Percentiles rank a stretch among this genome's conserved stretches.
These are phyloP conservation scores for Acacia acuminata DNA, from an alignment of 306 rosid genomes.

Conservation along the genomic window DNA sequence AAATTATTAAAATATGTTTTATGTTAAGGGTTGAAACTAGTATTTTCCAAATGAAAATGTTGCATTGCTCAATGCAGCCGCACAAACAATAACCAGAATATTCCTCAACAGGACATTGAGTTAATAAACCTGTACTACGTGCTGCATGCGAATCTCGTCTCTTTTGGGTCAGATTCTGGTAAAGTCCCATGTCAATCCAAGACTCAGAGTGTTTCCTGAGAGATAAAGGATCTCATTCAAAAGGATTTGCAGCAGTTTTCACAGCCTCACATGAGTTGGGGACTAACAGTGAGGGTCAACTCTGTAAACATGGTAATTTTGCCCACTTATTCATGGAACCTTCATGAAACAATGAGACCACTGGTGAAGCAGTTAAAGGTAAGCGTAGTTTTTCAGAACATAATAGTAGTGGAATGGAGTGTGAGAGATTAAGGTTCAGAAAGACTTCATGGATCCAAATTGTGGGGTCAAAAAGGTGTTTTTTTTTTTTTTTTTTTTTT, in stretches of 20 bases:
- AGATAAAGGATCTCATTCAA: constrained; percentile 61
- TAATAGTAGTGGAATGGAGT: constrained; percentile 52
- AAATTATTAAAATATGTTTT: too few relatives aligned
- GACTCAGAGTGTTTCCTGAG: constrained; percentile 33
- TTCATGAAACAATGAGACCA: constrained; percentile 37
- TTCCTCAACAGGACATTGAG: not conserved
- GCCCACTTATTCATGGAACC: constrained; percentile 46
- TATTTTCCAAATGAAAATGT: not conserved
- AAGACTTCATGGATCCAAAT: constrained; percentile 59
- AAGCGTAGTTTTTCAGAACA: constrained; percentile 47
- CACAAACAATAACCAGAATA: not conserved
- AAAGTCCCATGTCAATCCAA: constrained; percentile 47
- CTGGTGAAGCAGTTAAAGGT: constrained; percentile 63
- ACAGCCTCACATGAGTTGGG: constrained; percentile 54
- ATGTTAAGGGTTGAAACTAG: too few relatives aligned
- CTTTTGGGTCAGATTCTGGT: constrained; percentile 32
- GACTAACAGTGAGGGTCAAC: constrained; percentile 47
- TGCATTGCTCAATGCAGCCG: constrained; percentile 33
- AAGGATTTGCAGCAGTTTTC: constrained; percentile 68
- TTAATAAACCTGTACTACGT: constrained; percentile 40
- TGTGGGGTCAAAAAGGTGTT: constrained; percentile 55
- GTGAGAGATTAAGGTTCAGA: constrained; percentile 67
- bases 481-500: constrained; percentile 11
- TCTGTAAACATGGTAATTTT: constrained; percentile 62
- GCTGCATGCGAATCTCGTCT: not conserved